Evolutionary conservation across 1,284 basidiomycete species (phyloP), one percentile per base, ranked within the genome.

Genomic region (Termitomyces sp.): DNA sequence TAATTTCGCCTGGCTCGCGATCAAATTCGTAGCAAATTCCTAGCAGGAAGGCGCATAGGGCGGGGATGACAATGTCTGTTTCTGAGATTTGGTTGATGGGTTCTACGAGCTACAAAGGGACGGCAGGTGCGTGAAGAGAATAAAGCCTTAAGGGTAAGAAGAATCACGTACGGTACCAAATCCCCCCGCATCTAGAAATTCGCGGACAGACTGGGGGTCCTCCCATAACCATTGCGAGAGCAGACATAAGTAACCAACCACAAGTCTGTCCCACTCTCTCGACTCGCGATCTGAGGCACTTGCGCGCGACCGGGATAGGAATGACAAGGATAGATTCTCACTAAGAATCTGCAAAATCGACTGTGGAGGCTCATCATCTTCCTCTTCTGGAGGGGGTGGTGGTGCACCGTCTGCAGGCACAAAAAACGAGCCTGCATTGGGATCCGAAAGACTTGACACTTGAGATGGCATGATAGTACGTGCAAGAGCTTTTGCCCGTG

Each of bases 211-310:
- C 52, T 79, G 80, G 0, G 94, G 87, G 60, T 95, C 94, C 63
- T 98, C 94, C 94, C 94, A 98, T n/a, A 98, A 76, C 96, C 96
- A 99, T 52, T 92, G 90, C 15, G 84, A 80, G 19, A 99, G 76
- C 45, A 97, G 71, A 39, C 84, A 82, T 41, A 98, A 76, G 68
- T 98, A 96, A 1, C 87, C 90, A 5, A 92, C 85, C 65, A 94
- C 86, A 55, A 98, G 76, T 56, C 93, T 79, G 60, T 94, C 92
- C 94, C 94, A 98, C 62, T 95, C 93, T 53, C 83, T 72, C 5
- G 79, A 75, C 61, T 90, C 84, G 48, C 74, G 70, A 56, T 80
- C 77, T 31, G 86, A 90, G 62, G 80, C 81, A 73, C 90, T 73
- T 65, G 87, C 74, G n/a, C 83, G 75, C 3, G 81, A 80, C 12